Evolutionary conservation across 2,329 filamentous ascomycete species (phyloP), one percentile per base, ranked within the genome.

Genomic region (Trichoderma aggressivum): DNA sequence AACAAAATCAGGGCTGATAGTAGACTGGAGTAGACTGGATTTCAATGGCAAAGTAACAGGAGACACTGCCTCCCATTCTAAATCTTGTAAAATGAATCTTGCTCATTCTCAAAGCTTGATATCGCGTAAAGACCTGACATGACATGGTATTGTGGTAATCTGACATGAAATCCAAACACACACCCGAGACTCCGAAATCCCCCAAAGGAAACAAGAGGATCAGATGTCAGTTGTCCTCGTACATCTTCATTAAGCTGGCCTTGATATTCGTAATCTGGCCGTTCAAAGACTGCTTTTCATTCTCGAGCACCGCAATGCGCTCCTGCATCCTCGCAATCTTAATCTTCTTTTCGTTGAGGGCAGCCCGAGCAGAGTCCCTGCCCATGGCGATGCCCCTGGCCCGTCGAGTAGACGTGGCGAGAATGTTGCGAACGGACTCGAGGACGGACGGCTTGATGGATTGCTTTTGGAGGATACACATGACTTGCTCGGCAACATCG

Each of bases 291-390:
- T 71, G 72, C 8, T 79, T 76, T 70, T 77, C 75, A 28, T 81
- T 81, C 77, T 86, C 83, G n/a, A 86, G 75, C 18, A 77, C 79
- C 8, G 75, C 75, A 5, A 85, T 75, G 34, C 77, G 76, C 50
- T 77, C 77, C 75, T 84, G 80, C 67, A 86, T 72, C 66, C 74
- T 73, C 5, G 79, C 79, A 55, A 82, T 80, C 64, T 76, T 78
- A n/a, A 76, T 76, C 34, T 95, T 90, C 74, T 90, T 90, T 5
- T 85, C 84, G 76, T 88, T 89, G 39, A 93, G 77, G 5, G 86
- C 87, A 10, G 87, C 79, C n/a, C 92, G 82, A 4, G 87, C 86
- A 7, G 91, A 86, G 72, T 95, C 91, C 3, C 92, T 84, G 0
- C 91, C 91, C 73, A 86, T 86, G 50, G 84, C 83, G 24, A 92